These are phyloP conservation scores for Tetradesmus lagerheimii DNA, from an alignment of 139 green algal species.

Conservation along the genomic window DNA sequence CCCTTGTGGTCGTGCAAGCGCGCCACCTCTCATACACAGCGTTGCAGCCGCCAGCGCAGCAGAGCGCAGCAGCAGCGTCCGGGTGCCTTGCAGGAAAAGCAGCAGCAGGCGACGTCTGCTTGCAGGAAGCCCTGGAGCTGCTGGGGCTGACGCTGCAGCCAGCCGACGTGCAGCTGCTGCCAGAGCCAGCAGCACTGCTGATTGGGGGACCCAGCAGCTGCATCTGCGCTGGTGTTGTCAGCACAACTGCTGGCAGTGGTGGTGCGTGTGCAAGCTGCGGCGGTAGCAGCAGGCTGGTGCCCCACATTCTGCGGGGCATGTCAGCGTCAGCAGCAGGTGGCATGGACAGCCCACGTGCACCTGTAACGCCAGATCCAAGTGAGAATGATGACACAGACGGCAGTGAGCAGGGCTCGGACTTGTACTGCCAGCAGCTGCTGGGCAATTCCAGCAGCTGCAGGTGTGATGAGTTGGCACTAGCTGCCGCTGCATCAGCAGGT, in stretches of 20 bases:
- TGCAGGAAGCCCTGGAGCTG: constrained; percentile 69
- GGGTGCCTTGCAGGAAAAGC: constrained; percentile 23
- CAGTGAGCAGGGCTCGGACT: background rate
- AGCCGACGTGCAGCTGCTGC: constrained; percentile 44
- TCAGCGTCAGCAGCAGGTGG: constrained; percentile 28
- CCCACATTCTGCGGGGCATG: constrained; percentile 8
- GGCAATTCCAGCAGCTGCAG: background rate
- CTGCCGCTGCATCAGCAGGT: background rate
- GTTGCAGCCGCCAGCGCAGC: constrained; percentile 22
- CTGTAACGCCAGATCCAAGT: constrained; percentile 58
- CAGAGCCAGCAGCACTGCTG: background rate
- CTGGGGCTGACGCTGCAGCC: constrained; percentile 44
- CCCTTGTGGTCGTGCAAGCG: constrained; percentile 77
- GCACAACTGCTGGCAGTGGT: background rate
- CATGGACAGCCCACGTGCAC: constrained; percentile 34
- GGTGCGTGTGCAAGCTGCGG: background rate
- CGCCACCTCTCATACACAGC: constrained; percentile 65
- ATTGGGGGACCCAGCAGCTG: background rate
- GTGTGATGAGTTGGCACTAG: background rate
- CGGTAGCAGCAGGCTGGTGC: constrained; percentile 10
- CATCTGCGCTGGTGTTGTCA: background rate
- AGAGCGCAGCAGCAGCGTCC: constrained; percentile 7
- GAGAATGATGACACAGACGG: constrained; percentile 54
- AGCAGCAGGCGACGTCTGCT: background rate
- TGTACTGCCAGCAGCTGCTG: background rate